Evolutionary conservation across 2,329 filamentous ascomycete species (phyloP), one percentile per base, ranked within the genome.

Genomic region (Fusarium lyarnte): DNA sequence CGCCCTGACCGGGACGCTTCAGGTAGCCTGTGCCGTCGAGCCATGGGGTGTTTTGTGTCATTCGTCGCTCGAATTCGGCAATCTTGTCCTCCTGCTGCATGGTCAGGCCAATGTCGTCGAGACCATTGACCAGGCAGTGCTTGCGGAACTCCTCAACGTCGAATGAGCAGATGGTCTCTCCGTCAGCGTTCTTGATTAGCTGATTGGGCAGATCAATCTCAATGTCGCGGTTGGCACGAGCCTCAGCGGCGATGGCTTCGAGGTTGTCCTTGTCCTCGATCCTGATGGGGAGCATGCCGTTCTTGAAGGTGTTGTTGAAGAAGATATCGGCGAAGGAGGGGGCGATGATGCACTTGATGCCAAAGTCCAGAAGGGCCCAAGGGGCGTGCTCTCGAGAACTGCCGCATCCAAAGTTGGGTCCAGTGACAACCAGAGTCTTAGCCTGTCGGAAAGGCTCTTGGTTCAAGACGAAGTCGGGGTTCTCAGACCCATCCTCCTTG

Each of bases 271-370:
- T 83, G 81, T 95, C 90, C 36, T 87, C 85, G 79, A 98, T 92
- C 66, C 87, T 84, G 69, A 98, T 90, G 52, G 95, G 95, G 72
- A 98, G 87, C 96, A 98, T 98, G 85, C 95, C 95, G 86, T 99
- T 99, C 89, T 99, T 98, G 89, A 98, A 98, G n/a, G 93, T 96
- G 87, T 99, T 99, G 90, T 97, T 98, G 90, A 95, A 97, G 90
- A 98, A 98, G 82, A 99, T 99, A 66, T 84, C 82, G 66, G 82
- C 85, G 70, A 88, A 90, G 2, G 93, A 95, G 3, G 94, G 94
- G 2, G 95, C 96, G 76, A 98, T 97, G 78, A 98, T 88, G 81
- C 92, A 95, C 80, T 92, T 94, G 85, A 99, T 97, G 75, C 96
- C 96, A 77, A 98, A 98, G 84, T 98, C 96, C 63, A 97, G 91